Evolutionary conservation across 2,329 filamentous ascomycete genomes (phyloP), one percentile per base, ranked within the genome.

Genomic region (Cyclaneusma minus): DNA sequence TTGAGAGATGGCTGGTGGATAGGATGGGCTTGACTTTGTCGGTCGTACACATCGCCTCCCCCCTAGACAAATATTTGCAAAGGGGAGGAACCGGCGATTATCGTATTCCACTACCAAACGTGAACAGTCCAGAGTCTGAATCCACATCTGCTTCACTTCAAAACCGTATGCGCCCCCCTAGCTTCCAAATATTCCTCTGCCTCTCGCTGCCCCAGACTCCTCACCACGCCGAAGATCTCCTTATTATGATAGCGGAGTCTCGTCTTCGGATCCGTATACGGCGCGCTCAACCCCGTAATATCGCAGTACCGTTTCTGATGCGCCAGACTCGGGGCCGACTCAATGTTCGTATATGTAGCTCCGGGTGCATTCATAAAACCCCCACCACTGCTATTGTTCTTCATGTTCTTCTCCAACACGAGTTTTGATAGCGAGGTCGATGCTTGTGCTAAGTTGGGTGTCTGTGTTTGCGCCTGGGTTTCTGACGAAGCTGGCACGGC

Each of bases 271-370:
- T 98, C 89, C 16, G 81, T 71, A 49, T 98, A 98, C 5, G 79
- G 77, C 16, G 84, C 82, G n/a, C 82, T 71, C 37, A 98, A 56
- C 2, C 89, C 91, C 1, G 89, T 98, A 42, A 98, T 68, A 51
- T 98, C 91, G 58, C 89, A 98, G 54, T 95, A 98, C 43, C 78
- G 80, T 52, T 76, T 84, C 46, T 81, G 69, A 39, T 83, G 78
- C 26, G 77, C 77, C 42, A 95, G 59, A 31, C 80, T 89, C 20
- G 89, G 89, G 3, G 89, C 87, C 24, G 82, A 84, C 51, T 95
- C 89, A 35, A 98, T 91, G 47, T 94, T 95, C 5, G 83, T 93
- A 51, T 95, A 98, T 1, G 89, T 94, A 16, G 79, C 79, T 16
- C 65, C 68, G 0, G 75, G 77, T 5, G 59, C 56, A 2, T 55